Base-by-base conservation (phyloP, 495 filamentous ascomycete genomes). In the Letharia lupina region DNA sequence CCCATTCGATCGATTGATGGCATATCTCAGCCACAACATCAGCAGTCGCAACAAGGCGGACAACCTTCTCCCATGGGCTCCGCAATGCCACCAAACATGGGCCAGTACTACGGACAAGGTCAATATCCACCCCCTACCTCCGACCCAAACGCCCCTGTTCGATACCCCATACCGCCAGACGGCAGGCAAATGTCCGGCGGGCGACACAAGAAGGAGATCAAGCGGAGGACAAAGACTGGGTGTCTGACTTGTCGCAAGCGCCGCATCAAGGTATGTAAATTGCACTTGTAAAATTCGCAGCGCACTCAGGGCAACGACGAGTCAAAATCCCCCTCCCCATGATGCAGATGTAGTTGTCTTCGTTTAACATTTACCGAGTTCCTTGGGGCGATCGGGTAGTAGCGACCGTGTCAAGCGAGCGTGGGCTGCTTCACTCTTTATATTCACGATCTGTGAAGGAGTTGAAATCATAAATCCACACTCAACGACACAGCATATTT, bases 131-230 rank as follows among this genome's bases (percentile, higher is more conserved):
- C 74, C n/a, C 75, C 75, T 72, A 70, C 76, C 63, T 70, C 75
- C 60, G 68, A 75, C 66, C 72, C 73, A 62, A 73, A 76, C 71
- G 61, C 75, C 71, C 74, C 69, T 74, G 79, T 86, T 78, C 87
- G 81, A 73, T 90, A 85, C 72, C 80, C 80, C 44, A 76, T 88
- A 58, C 82, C 83, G 45, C 79, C 78, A 64, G 86, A 84, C 70
- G 80, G 83, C 67, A 86, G 87, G 58, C 85, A 91, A 69, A 79
- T 96, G 77, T 87, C 87, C 40, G 86, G 90, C 61, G 88, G 89
- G 44, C 83, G 92, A 68, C 91, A 95, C 77, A 98, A 97, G 80
- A 97, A 98, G 83, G 94, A 98, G 79, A 96, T 98, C 75, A 98
- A 98, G 82, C 86, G 94, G 71, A 85, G 94, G 71, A 98, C 94